Evolutionary conservation across 2,329 filamentous ascomycete genomes (phyloP).

Genomic region (Decorospora gaudefroyi): DNA sequence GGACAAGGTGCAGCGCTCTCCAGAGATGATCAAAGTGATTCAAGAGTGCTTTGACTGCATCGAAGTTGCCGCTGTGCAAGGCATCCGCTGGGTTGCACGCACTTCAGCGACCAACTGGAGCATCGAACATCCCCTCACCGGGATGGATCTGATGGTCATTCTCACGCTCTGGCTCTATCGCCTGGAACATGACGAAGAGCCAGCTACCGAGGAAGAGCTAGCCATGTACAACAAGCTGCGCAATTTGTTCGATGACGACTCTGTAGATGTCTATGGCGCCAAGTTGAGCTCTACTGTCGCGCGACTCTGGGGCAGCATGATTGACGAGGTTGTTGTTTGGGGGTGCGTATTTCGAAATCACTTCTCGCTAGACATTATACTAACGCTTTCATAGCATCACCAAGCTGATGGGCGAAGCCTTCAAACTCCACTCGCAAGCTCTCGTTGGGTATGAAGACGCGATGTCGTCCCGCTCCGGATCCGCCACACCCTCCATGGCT

Average conservation of each 20-base stretch:
- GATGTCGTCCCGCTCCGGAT: conserved; percentile 54
- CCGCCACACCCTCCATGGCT: conserved; percentile 49
- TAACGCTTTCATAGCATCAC: conserved; percentile 71
- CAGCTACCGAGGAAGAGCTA: conserved; percentile 79
- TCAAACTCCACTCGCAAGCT: conserved; percentile 94
- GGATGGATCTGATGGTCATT: conserved; percentile 96
- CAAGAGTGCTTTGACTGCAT: conserved; percentile 98
- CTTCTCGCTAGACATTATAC: conserved; percentile 28
- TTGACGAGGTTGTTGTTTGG: conserved; percentile 98
- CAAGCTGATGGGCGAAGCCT: conserved; percentile 96
- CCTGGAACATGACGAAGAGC: conserved; percentile 98
- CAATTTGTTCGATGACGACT: conserved; percentile 86
- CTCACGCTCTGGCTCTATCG: conserved; percentile 98
- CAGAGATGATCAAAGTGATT: conserved; percentile 98
- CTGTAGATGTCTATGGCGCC: conserved; percentile 76
- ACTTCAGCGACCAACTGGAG: conserved; percentile 99
- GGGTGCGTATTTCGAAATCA: conserved; percentile 70
- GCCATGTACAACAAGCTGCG: conserved; percentile 93
- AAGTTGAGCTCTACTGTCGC: conserved; percentile 96
- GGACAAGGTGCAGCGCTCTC: conserved; percentile 90
- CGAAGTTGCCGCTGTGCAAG: conserved; percentile 90
- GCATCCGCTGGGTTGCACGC: conserved; percentile 96
- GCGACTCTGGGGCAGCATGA: conserved; percentile 94
- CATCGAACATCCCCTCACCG: conserved; percentile 94
- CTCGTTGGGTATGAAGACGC: conserved; percentile 94